These are phyloP conservation scores for Colletotrichum caudatum DNA, from an alignment of 2,329 filamentous ascomycete genomes.

Conservation along the genomic window DNA sequence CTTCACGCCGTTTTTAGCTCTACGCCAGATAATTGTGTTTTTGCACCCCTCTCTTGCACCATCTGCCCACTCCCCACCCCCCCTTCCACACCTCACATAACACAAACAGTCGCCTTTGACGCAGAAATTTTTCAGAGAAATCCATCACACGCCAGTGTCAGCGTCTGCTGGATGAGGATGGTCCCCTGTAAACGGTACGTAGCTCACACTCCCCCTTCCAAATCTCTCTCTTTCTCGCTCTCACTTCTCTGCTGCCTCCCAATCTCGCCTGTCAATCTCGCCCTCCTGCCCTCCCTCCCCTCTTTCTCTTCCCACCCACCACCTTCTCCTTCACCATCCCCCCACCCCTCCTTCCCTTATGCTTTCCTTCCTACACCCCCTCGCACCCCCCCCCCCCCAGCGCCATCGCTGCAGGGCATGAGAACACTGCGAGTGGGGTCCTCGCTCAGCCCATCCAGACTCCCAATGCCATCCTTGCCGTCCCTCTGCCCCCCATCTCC, in stretches of 20 bases:
- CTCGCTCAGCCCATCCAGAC: conserved; percentile 40
- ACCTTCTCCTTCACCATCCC: background rate
- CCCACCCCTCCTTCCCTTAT: background rate
- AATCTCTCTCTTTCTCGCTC: background rate
- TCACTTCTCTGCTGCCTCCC: background rate
- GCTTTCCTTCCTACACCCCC: background rate
- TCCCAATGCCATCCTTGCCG: conserved; percentile 36
- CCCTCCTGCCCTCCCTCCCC: conserved; percentile 9
- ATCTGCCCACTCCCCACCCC: background rate
- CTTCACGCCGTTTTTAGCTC: conserved; percentile 11
- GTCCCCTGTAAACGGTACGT: conserved; percentile 5
- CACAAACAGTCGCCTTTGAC: conserved; percentile 36
- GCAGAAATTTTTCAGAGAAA: conserved; percentile 39
- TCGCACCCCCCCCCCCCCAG: background rate
- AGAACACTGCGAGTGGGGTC: conserved; percentile 29
- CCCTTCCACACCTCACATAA: conserved; percentile 2
- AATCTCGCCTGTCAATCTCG: conserved; percentile 20
- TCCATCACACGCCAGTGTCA: conserved; percentile 35
- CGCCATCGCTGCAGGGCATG: conserved; percentile 42
- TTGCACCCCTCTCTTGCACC: conserved; percentile 11
- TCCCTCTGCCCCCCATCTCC: conserved; percentile 35
- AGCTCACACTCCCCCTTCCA: background rate
- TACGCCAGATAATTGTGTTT: conserved; percentile 5
- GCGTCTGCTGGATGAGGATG: conserved; percentile 21
- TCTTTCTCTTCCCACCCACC: background rate